Percentiles rank a stretch among this genome's conserved stretches.
Evolutionary conservation across 805 yeast species (phyloP).

Genomic region (Jamesozyma rosinii): DNA sequence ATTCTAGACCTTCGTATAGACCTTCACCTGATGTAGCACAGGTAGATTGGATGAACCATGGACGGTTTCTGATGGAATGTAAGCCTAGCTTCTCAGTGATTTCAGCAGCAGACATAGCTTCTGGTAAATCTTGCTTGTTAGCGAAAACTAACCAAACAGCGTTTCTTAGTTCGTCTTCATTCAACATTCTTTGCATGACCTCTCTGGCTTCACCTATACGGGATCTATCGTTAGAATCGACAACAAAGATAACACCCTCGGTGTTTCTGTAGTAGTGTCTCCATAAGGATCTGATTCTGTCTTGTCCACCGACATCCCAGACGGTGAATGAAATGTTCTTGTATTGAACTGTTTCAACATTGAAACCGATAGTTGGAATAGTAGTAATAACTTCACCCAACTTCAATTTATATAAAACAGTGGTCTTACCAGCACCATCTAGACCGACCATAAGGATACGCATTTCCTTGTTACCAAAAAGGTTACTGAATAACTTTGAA

Average conservation of each 20-base stretch:
- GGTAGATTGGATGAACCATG: slow-evolving; percentile 98
- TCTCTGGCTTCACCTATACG: slow-evolving; percentile 97
- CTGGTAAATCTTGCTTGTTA: slow-evolving; percentile 97
- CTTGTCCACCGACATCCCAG: slow-evolving; percentile 99
- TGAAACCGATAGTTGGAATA: slow-evolving; percentile 94
- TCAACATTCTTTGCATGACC: slow-evolving; percentile 95
- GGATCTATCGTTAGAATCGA: slow-evolving; percentile 95
- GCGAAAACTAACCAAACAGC: slow-evolving; percentile 93
- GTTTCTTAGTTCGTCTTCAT: slow-evolving; percentile 96
- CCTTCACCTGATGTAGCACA: slow-evolving; percentile 99
- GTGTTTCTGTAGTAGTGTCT: slow-evolving; percentile 98
- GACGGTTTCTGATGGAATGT: slow-evolving; percentile 95
- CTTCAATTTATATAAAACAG: slow-evolving; percentile 88
- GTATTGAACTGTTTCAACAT: slow-evolving; percentile 95
- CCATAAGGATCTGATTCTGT: slow-evolving; percentile 97
- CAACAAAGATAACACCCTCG: slow-evolving; percentile 95
- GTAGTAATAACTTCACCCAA: slow-evolving; percentile 94
- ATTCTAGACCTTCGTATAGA: slow-evolving; percentile 93
- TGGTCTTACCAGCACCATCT: slow-evolving; percentile 98
- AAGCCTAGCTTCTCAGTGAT: slow-evolving; percentile 94
- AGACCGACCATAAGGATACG: slow-evolving; percentile 96
- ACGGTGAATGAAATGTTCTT: slow-evolving; percentile 94
- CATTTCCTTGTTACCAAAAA: slow-evolving; percentile 96
- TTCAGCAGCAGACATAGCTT: slow-evolving; percentile 98
- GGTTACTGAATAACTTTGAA: slow-evolving; percentile 89